phyloP scores from a whole-genome alignment of 1,139 yeast genomes.

The Kurtzmaniella quercitrusa region DNA sequence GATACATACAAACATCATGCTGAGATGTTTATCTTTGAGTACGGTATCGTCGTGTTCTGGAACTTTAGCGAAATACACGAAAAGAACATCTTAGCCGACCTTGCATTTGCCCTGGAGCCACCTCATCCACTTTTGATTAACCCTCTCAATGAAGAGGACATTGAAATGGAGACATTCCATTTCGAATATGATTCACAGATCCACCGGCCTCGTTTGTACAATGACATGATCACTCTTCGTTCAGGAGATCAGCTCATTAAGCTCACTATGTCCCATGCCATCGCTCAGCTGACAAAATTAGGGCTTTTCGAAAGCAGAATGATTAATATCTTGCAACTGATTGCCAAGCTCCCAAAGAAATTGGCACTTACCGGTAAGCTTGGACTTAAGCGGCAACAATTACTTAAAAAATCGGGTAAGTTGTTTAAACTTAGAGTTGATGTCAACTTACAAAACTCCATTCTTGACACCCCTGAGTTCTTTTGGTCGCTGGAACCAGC shows the following conservation, averaged over 20 bases:
- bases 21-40: constrained; percentile 82
- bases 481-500: constrained; percentile 98
- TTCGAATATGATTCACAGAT: constrained; percentile 83
- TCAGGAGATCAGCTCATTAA: constrained; percentile 92
- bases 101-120: constrained; percentile 66
- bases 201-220: constrained; percentile 83
- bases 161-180: constrained; percentile 92
- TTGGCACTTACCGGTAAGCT: constrained; percentile 85
- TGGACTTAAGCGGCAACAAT: constrained; percentile 73
- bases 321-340: constrained; percentile 78
- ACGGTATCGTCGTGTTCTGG: constrained; percentile 97
- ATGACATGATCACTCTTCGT: constrained; percentile 88
- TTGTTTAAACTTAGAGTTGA: constrained; percentile 87
- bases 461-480: constrained; percentile 90
- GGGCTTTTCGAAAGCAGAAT: constrained; percentile 89
- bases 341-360: constrained; percentile 82
- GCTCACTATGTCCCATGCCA: constrained; percentile 90
- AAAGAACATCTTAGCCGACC: constrained; percentile 86
- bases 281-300: constrained; percentile 91
- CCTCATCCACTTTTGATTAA: constrained; percentile 54
- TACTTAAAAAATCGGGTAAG: constrained; percentile 84
- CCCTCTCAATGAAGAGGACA: constrained; percentile 83
- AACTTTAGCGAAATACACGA: constrained; percentile 91
- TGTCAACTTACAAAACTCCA: constrained; percentile 85
- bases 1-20: constrained; percentile 73